Evolutionary conservation across 1,284 basidiomycete genomes (phyloP).

Genomic region (Ceratobasidium sp.): DNA sequence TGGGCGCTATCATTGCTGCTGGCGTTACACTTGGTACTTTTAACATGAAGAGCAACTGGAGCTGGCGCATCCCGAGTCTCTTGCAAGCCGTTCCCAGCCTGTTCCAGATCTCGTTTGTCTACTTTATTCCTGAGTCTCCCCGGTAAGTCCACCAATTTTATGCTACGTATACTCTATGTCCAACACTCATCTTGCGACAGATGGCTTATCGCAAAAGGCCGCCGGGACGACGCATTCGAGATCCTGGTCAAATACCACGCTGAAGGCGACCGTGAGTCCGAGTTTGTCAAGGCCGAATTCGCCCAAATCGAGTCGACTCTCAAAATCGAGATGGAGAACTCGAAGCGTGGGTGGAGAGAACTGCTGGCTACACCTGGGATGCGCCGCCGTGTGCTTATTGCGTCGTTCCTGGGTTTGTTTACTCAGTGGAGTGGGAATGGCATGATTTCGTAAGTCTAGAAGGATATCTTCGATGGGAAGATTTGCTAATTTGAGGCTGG

Average conservation of each 20-base stretch:
- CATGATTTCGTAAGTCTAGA: conserved; percentile 60
- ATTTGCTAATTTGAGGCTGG: neutral
- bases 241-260: conserved; percentile 66
- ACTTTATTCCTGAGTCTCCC: conserved; percentile 68
- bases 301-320: conserved; percentile 66
- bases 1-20: conserved; percentile 62
- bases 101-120: conserved; percentile 62
- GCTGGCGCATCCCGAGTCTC: conserved; percentile 67
- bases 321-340: conserved; percentile 59
- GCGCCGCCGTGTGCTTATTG: conserved; percentile 61
- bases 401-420: conserved; percentile 61
- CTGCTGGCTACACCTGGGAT: conserved; percentile 62
- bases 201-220: conserved; percentile 67
- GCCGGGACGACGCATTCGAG: conserved; percentile 61
- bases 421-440: conserved; percentile 68
- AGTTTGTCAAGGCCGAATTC: conserved; percentile 66
- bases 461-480: neutral
- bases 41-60: conserved; percentile 62
- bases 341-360: conserved; percentile 60
- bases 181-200: neutral
- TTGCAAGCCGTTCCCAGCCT: conserved; percentile 64
- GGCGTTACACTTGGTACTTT: conserved; percentile 63
- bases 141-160: conserved; percentile 52
- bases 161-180: neutral
- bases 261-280: conserved; percentile 58